Percentiles rank a stretch among this genome's conserved stretches.
Evolutionary conservation across 1,139 yeast genomes (phyloP).

Genomic region (Candida sp.): DNA sequence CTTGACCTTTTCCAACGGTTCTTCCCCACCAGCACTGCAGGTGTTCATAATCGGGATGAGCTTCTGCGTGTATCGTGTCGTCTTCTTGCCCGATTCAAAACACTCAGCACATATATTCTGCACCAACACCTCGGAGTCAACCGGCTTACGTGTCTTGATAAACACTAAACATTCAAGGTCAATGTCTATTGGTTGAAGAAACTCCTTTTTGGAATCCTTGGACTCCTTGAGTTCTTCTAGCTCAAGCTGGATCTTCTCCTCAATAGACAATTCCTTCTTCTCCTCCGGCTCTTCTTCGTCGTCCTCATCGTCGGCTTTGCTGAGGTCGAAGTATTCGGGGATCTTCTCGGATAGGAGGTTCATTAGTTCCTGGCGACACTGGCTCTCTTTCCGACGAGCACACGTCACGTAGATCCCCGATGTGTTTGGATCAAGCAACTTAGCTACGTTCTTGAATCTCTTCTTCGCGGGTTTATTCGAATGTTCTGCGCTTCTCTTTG

Average conservation of each 20-base stretch:
- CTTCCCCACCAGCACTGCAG: conserved; percentile 61
- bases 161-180: conserved; percentile 89
- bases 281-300: conserved; percentile 31
- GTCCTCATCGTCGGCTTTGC: conserved; percentile 25
- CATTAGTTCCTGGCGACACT: conserved; percentile 75
- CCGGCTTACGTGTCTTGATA: conserved; percentile 77
- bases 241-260: conserved; percentile 76
- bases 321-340: conserved; percentile 54
- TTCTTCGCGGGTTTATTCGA: conserved; percentile 23
- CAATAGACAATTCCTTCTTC: conserved; percentile 57
- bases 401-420: conserved; percentile 90
- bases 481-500: conserved; percentile 25
- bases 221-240: conserved; percentile 57
- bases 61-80: conserved; percentile 76
- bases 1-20: conserved; percentile 54
- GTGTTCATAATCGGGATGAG: conserved; percentile 82
- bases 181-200: conserved; percentile 67
- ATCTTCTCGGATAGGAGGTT: conserved; percentile 59
- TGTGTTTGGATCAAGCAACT: conserved; percentile 74
- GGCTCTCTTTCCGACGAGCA: conserved; percentile 74
- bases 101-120: conserved; percentile 65
- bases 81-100: conserved; percentile 50
- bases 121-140: conserved; percentile 78
- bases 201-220: conserved; percentile 44
- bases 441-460: conserved; percentile 50